A percentile compares a stretch with the other conserved stretches of the same genome.
These are phyloP conservation scores for Colletotrichum falcatum DNA, from an alignment of 2,329 filamentous ascomycete species.

Conservation along the genomic window DNA sequence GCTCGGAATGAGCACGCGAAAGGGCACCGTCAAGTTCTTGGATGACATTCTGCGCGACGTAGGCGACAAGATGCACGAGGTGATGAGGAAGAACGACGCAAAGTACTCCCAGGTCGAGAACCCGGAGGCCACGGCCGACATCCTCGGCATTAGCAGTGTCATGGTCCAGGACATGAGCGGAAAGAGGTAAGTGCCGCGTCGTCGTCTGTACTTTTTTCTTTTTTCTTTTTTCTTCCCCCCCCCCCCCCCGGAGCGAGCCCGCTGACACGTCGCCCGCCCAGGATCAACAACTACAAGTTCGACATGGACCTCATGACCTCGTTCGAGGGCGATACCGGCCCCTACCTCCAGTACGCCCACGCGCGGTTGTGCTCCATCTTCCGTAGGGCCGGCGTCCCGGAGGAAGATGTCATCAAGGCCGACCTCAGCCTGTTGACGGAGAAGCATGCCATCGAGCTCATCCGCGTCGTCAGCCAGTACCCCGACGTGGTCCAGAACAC, in stretches of 20 bases:
- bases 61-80: conserved; percentile 95
- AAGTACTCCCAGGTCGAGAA: conserved; percentile 94
- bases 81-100: conserved; percentile 89
- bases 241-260: too few species aligned
- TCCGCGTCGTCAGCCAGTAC: conserved; percentile 84
- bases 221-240: too few species aligned
- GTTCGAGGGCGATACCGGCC: conserved; percentile 85
- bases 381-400: conserved; percentile 64
- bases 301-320: conserved; percentile 64
- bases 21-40: conserved; percentile 80
- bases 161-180: conserved; percentile 99
- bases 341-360: conserved; percentile 87
- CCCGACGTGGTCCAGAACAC: conserved; percentile 88
- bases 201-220: conserved; percentile 44
- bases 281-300: conserved; percentile 76
- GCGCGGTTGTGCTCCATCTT: conserved; percentile 76
- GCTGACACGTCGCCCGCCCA: conserved; percentile 43
- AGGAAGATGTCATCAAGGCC: conserved; percentile 70
- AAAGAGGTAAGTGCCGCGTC: conserved; percentile 76
- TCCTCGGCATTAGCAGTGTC: conserved; percentile 90
- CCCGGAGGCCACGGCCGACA: conserved; percentile 85
- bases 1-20: conserved; percentile 77
- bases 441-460: conserved; percentile 77
- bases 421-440: conserved; percentile 78
- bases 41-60: conserved; percentile 82